These are phyloP conservation scores for Phytophthora brassicae DNA, from an alignment of 352 stramenopile genomes.

Conservation along the genomic window DNA sequence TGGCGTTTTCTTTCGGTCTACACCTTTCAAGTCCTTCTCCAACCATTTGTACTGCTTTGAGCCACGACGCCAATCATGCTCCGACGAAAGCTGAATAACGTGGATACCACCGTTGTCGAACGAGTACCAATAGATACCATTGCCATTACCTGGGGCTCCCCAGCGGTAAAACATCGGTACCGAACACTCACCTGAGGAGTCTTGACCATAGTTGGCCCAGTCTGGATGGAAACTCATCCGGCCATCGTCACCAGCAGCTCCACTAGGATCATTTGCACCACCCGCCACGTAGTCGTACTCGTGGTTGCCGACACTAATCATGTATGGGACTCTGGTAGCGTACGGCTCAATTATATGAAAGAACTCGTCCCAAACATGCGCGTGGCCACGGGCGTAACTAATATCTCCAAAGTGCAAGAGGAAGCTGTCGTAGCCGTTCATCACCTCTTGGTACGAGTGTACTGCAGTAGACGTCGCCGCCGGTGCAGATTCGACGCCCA, in stretches of 20 bases:
- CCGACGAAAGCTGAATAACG: constrained; percentile 90
- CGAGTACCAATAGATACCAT: constrained; percentile 89
- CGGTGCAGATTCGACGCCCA: constrained; percentile 68
- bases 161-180: constrained; percentile 80
- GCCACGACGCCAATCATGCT: constrained; percentile 87
- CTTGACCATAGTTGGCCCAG: constrained; percentile 72
- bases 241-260: constrained; percentile 43
- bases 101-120: constrained; percentile 90
- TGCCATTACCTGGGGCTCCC: constrained; percentile 60
- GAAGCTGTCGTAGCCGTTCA: constrained; percentile 70
- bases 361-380: constrained; percentile 72
- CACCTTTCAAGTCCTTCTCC: constrained; percentile 72
- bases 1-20: constrained; percentile 86
- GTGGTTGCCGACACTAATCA: constrained; percentile 80
- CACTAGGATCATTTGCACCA: constrained; percentile 61
- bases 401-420: constrained; percentile 79
- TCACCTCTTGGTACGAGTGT: constrained; percentile 61
- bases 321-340: constrained; percentile 74
- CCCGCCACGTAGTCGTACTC: constrained; percentile 76
- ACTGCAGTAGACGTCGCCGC: constrained; percentile 61
- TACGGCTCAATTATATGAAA: constrained; percentile 73
- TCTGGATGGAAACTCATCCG: constrained; percentile 68
- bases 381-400: constrained; percentile 66
- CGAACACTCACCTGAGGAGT: constrained; percentile 75
- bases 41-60: constrained; percentile 91